Conservation (phyloP, 345 rosid genomes). For the Camelina sativa region DNA sequence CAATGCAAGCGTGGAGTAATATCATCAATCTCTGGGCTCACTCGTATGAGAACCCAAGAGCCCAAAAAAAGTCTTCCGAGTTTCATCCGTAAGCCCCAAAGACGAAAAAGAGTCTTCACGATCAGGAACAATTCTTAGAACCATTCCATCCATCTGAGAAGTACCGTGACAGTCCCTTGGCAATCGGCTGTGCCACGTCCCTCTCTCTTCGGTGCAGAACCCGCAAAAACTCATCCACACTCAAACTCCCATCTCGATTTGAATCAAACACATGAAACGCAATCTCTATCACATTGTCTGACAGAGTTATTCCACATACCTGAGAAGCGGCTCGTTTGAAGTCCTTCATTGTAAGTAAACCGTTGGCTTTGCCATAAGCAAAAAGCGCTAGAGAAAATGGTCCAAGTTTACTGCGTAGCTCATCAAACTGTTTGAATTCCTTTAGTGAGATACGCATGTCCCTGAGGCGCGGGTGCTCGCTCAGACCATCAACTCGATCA, state of each 20-base stretch:
- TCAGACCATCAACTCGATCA: slow-evolving; percentile 67
- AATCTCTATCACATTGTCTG: slow-evolving; percentile 70
- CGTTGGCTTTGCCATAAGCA: slow-evolving; percentile 81
- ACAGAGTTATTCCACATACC: slow-evolving; percentile 69
- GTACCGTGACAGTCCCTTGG: slow-evolving; percentile 54
- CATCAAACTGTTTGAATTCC: slow-evolving; percentile 83
- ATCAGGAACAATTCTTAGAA: slow-evolving; percentile 40
- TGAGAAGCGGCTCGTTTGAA: slow-evolving; percentile 85
- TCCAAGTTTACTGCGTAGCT: slow-evolving; percentile 72
- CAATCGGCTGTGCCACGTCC: slow-evolving; percentile 70
- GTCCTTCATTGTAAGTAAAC: slow-evolving; percentile 70
- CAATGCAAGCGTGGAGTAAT: slow-evolving; percentile 28
- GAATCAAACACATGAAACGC: slow-evolving; percentile 80
- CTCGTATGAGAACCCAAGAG: slow-evolving; percentile 38
- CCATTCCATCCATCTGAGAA: slow-evolving; percentile 54
- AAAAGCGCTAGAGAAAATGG: slow-evolving; percentile 90
- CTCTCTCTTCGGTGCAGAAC: slow-evolving; percentile 66
- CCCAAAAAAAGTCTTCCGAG: slow-evolving; percentile 26
- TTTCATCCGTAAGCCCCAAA: slow-evolving; percentile 37
- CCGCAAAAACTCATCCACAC: slow-evolving; percentile 71
- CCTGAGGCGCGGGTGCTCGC: slow-evolving; percentile 52
- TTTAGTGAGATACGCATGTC: slow-evolving; percentile 64
- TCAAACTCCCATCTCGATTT: slow-evolving; percentile 70
- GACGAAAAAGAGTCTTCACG: not conserved
- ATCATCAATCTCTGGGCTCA: slow-evolving; percentile 26